Percentiles rank a stretch among this genome's conserved stretches.
phyloP scores from a whole-genome alignment of 2,329 filamentous ascomycete species.

The Periconia macrospinosa region DNA sequence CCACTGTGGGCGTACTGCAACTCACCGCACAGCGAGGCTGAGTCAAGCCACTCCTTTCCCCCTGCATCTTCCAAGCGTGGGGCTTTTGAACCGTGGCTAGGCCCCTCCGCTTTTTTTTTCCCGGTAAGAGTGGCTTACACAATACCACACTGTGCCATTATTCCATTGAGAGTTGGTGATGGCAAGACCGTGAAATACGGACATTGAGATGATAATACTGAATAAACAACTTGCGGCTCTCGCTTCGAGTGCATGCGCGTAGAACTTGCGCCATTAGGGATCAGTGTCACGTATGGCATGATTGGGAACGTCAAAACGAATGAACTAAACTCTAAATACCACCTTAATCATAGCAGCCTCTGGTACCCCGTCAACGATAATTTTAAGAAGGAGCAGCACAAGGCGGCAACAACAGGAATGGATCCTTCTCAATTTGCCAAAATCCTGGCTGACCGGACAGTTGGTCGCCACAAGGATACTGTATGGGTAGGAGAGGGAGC shows the following conservation, averaged over 20 bases:
- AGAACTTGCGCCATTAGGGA: constrained; percentile 51
- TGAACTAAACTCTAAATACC: constrained; percentile 52
- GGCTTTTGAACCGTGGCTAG: too few species aligned
- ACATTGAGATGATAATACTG: too few species aligned
- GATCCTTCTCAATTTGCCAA: constrained; percentile 1
- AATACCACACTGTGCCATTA: too few species aligned
- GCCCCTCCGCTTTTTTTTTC: too few species aligned
- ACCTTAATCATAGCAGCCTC: constrained; percentile 26
- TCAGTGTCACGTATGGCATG: constrained; percentile 47
- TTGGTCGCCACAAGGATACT: neutral
- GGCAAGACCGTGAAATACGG: too few species aligned
- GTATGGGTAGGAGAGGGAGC: constrained; percentile 2
- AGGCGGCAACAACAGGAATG: neutral
- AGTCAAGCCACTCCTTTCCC: too few species aligned
- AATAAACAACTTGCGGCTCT: too few species aligned
- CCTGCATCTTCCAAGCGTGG: too few species aligned
- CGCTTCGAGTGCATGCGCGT: constrained; percentile 58
- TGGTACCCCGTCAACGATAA: constrained; percentile 3
- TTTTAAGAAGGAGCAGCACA: constrained; percentile 1
- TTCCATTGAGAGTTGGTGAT: too few species aligned
- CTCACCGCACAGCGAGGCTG: too few species aligned
- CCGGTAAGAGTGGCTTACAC: too few species aligned
- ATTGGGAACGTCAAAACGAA: constrained; percentile 60
- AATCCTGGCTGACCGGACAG: neutral
- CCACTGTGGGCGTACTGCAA: too few species aligned